Evolutionary conservation across 2,329 filamentous ascomycete species (phyloP), one percentile per base, ranked within the genome.

Genomic region (Diplodia mutila): DNA sequence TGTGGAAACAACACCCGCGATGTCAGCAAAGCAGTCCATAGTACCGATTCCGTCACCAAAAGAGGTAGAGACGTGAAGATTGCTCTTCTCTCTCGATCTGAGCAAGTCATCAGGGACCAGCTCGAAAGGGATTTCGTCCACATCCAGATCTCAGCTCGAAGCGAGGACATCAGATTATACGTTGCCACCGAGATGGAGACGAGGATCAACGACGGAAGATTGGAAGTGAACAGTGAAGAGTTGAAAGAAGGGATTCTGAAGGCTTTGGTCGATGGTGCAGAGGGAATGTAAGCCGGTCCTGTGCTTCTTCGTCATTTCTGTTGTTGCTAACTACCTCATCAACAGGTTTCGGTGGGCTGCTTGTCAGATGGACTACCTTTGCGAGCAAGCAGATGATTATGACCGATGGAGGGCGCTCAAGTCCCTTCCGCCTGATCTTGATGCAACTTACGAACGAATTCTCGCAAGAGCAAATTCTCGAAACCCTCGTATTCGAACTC

Each of bases 1-100:
- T 71, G 72, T 63, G 65, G 63, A 16, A 25, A 67, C 8, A 53
- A 70, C 52, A 63, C 67, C 3, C 61, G 27, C 7, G 54, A 51
- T 4, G 69, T 72, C 3, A 55, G 61, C 2, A 49, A 71, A 49
- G 29, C 70, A 1, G 42, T 68, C 7, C n/a, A 9, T 2, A n/a
- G 14, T 3, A 25, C 48, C 5, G 29, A 61, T 7, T 3, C 18
- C 3, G 4, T 34, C 5, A 21, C n/a, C 3, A 14, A 39, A 0
- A 49, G 27, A n/a, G 27, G 27, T 7, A 21, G 16, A 1, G 12
- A 14, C 4, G n/a, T 21, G 4, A 48, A 48, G 8, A 37, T 29
- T 14, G 5, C 29, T 0, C 16, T 61, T 8, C 57, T 61, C 42
- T 29, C 21, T 1, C 12, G 57, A 18, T n/a, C 48, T 1, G 57